phyloP scores from a whole-genome alignment of 192 early-diverging fungal genomes.

The Entomortierella lignicola region DNA sequence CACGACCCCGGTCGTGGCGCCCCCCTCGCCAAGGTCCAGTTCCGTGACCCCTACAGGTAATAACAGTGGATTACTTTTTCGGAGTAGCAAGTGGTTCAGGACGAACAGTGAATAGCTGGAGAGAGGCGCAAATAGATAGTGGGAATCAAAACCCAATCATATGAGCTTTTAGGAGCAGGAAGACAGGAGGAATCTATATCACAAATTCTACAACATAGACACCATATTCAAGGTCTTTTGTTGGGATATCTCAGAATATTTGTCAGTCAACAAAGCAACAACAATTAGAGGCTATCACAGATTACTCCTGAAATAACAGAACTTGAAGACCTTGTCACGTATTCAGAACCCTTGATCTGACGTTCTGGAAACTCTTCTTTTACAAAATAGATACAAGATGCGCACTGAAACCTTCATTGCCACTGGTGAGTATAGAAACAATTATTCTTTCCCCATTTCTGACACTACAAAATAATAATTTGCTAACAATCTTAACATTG shows the following conservation, averaged over 20 bases:
- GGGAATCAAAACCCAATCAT: too few relatives aligned
- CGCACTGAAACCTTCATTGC: constrained; percentile 60
- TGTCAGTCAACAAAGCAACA: too few relatives aligned
- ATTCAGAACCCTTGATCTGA: neutral
- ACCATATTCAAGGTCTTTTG: too few relatives aligned
- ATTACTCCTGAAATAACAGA: neutral
- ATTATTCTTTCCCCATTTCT: neutral
- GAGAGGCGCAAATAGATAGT: too few relatives aligned
- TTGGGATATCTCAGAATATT: too few relatives aligned
- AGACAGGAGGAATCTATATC: too few relatives aligned
- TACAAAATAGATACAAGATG: constrained; percentile 52
- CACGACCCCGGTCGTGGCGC: constrained; percentile 98
- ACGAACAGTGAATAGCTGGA: too few relatives aligned
- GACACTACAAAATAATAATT: neutral
- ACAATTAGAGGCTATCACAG: too few relatives aligned
- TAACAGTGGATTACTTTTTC: neutral
- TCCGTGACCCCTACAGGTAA: constrained; percentile 78
- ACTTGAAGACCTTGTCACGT: neutral
- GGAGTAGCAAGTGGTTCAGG: too few relatives aligned
- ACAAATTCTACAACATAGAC: too few relatives aligned
- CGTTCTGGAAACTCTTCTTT: neutral
- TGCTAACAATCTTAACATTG: neutral
- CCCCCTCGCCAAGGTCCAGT: constrained; percentile 92
- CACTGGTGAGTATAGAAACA: constrained; percentile 32
- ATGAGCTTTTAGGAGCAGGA: too few relatives aligned